These are phyloP conservation scores for Kodamaea anthophila DNA, from an alignment of 1,139 yeast species.

Conservation along the genomic window DNA sequence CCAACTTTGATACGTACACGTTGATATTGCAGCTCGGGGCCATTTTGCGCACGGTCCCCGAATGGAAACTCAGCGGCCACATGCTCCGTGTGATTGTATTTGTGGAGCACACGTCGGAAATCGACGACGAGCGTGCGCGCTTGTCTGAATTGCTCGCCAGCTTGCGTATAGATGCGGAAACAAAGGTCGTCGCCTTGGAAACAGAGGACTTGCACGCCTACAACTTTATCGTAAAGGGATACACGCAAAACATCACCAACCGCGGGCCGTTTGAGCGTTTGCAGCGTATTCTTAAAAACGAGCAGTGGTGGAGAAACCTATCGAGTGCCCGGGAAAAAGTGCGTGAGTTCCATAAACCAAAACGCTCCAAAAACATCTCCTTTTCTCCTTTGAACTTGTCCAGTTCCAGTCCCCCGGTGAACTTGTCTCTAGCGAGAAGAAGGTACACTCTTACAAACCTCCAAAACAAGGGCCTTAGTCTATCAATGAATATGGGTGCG, in stretches of 20 bases:
- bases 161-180: conserved; percentile 74
- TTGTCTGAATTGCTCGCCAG: conserved; percentile 60
- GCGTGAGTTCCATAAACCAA: conserved; percentile 21
- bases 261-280: conserved; percentile 25
- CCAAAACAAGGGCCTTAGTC: conserved; percentile 68
- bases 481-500: conserved; percentile 56
- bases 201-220: conserved; percentile 58
- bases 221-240: conserved; percentile 73
- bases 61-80: conserved; percentile 73
- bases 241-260: conserved; percentile 22
- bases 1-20: conserved; percentile 93
- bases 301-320: conserved; percentile 65
- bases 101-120: conserved; percentile 70
- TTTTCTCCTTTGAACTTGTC: conserved; percentile 25
- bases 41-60: conserved; percentile 84
- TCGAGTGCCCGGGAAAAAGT: conserved; percentile 47
- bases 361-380: conserved; percentile 9
- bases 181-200: conserved; percentile 63
- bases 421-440: conserved; percentile 20
- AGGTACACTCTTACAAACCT: conserved; percentile 51
- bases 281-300: conserved; percentile 28
- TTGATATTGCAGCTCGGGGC: conserved; percentile 90
- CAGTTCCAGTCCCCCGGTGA: conserved; percentile 13
- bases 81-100: conserved; percentile 75
- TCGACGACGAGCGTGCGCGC: conserved; percentile 61